Conservation (phyloP, 495 filamentous ascomycete genomes). For the Monascus purpureus region DNA sequence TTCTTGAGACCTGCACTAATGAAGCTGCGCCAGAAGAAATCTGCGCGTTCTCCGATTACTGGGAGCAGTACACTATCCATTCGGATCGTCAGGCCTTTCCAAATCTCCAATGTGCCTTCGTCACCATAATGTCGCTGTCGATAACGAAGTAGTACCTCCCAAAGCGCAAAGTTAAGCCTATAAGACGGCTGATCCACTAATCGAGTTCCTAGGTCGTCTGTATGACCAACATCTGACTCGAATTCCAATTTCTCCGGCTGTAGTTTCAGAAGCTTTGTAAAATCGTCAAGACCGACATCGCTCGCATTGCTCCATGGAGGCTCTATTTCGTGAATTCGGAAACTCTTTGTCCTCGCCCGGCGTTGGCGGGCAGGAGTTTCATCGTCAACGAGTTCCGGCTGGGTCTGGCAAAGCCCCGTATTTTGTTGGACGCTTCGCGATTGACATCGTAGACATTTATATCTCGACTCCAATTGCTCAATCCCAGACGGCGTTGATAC, state of each 20-base stretch:
- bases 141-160: slow-evolving; percentile 50
- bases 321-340: slow-evolving; percentile 7
- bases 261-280: slow-evolving; percentile 5
- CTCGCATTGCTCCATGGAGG: neutral
- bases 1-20: slow-evolving; percentile 33
- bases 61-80: slow-evolving; percentile 31
- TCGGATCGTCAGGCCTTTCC: slow-evolving; percentile 40
- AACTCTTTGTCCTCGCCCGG: slow-evolving; percentile 5
- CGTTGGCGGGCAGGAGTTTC: neutral
- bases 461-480: slow-evolving; percentile 18
- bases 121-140: slow-evolving; percentile 45
- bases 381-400: slow-evolving; percentile 1
- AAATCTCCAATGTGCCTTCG: slow-evolving; percentile 45
- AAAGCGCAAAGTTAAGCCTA: slow-evolving; percentile 41
- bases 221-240: slow-evolving; percentile 39
- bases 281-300: neutral
- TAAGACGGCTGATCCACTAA: slow-evolving; percentile 41
- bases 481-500: slow-evolving; percentile 24
- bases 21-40: slow-evolving; percentile 44
- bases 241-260: slow-evolving; percentile 25
- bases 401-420: neutral
- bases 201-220: slow-evolving; percentile 18
- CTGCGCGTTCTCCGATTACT: slow-evolving; percentile 28
- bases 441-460: slow-evolving; percentile 19
- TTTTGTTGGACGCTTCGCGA: slow-evolving; percentile 6